Evolutionary conservation across 2,329 filamentous ascomycete genomes (phyloP), one percentile per base, ranked within the genome.

Genomic region (Aspergillus sp.): DNA sequence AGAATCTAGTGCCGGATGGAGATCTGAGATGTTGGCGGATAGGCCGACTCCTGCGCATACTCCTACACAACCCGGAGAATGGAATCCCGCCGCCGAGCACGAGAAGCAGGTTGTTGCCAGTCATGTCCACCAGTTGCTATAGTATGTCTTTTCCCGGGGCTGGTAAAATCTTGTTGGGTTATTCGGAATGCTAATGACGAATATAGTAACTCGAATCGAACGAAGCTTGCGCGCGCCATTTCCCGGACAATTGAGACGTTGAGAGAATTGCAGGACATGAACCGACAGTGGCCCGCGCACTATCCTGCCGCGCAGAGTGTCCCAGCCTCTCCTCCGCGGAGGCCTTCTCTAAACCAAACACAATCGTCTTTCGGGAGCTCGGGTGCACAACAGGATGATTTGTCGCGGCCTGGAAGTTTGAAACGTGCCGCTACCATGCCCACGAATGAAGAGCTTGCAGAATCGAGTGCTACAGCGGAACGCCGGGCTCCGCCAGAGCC

Each of bases 81-180:
- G 73, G 56, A 80, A 77, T 67, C 72, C 75, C 39, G 75, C 78
- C 51, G 79, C 80, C 45, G 86, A 89, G 51, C 79, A 86, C 63
- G 88, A 91, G 69, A 83, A 84, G 67, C 83, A 85, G 64, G 79
- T 83, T 45, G 86, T 93, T 64, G 88, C 91, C 39, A 90, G 89
- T 70, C 91, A 96, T 75, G 86, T 97, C 49, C 89, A 96, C 70
- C 95, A 98, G 77, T 83, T 98, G 64, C 91, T 90, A 82, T 97
- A 96, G 79, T 81, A 76, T 53, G 77, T 65, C 12, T 20, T 37
- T 22, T 22, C 17, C 11, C 13, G 3, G 44, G 9, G 4, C 40
- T 5, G 11, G 19, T 13, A 34, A 33, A 6, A 8, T 11, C 13
- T 51, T 19, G 30, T 9, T 13, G 41, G 24, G 5, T 45, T 27